Evolutionary conservation across 352 stramenopile genomes (phyloP), one percentile per base, ranked within the genome.

Genomic region (Pythium guiyangense): DNA sequence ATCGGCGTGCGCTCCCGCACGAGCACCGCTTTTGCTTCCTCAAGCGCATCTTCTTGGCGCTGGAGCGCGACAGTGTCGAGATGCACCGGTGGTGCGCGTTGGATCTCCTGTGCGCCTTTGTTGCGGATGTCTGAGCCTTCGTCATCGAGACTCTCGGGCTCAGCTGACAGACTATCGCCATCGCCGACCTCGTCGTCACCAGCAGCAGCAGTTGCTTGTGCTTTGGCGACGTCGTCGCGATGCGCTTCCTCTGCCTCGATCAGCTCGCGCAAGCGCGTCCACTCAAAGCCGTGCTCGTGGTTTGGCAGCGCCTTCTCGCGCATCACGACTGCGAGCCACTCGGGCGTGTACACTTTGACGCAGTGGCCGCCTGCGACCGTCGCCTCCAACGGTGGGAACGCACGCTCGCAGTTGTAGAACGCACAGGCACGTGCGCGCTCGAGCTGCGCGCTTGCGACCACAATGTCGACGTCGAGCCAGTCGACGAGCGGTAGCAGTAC

Each of bases 281-380:
- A 90, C n/a, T 64, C 69, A 14, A 83, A 66, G 15, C 58, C 59
- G 2, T 40, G 59, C 2, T 29, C 61, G 3, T 50, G 39, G 6
- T 49, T 25, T 1, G 78, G 78, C 2, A 80, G 10, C 15, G 65
- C 59, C 45, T 81, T 82, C 48, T 85, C 61, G 8, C 77, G 62
- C 4, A 70, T 49, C 39, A 88, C 56, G 62, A 71, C 76, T 53
- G 73, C 62, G n/a, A 91, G 69, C 81, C 81, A 91, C 49, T 88
- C 78, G 5, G 78, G 78, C 4, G 74, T 87, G 52, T 70, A 79
- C 4, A 79, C 57, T 42, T 69, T 62, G 1, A 88, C 57, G 10
- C 29, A 22, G 17, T 37, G 31, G 31, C 5, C 31, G 31, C 31
- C 8, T 12, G 31, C 31, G 31, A 62, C 57, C 1, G 42, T 43